Evolutionary conservation across 2,329 filamentous ascomycete genomes (phyloP).

Genomic region (Fusarium nurragi): DNA sequence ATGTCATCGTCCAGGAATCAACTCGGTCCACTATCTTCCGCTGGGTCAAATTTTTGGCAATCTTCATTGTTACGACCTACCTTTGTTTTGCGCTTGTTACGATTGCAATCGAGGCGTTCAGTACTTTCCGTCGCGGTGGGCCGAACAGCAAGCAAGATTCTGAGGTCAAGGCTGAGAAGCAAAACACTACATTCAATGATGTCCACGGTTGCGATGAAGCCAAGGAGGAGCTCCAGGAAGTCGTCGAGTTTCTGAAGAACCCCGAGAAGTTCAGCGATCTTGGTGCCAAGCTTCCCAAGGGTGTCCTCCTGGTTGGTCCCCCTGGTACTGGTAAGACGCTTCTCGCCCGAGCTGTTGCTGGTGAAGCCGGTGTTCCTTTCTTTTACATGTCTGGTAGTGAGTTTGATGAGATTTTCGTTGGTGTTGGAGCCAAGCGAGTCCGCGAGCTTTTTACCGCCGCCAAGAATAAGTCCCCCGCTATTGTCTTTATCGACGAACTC

Average conservation of each 20-base stretch:
- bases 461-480: slow-evolving; percentile 85
- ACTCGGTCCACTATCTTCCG: slow-evolving; percentile 82
- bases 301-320: slow-evolving; percentile 92
- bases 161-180: slow-evolving; percentile 91
- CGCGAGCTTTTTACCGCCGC: slow-evolving; percentile 90
- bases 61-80: slow-evolving; percentile 82
- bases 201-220: slow-evolving; percentile 98
- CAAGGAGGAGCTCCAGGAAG: slow-evolving; percentile 96
- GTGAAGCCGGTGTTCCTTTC: slow-evolving; percentile 96
- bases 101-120: slow-evolving; percentile 82
- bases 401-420: slow-evolving; percentile 98
- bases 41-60: slow-evolving; percentile 87
- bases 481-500: slow-evolving; percentile 95
- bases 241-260: slow-evolving; percentile 95
- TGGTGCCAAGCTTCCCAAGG: slow-evolving; percentile 96
- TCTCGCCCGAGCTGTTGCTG: slow-evolving; percentile 92
- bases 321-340: slow-evolving; percentile 98
- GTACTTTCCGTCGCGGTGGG: slow-evolving; percentile 74
- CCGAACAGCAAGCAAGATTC: slow-evolving; percentile 77
- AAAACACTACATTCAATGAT: slow-evolving; percentile 89
- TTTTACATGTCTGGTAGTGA: slow-evolving; percentile 99
- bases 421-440: slow-evolving; percentile 95
- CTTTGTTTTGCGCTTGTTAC: slow-evolving; percentile 81
- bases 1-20: slow-evolving; percentile 95
- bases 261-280: slow-evolving; percentile 93